Evolutionary conservation across 495 filamentous ascomycete species (phyloP).

Genomic region (Penicillium crystallinum): DNA sequence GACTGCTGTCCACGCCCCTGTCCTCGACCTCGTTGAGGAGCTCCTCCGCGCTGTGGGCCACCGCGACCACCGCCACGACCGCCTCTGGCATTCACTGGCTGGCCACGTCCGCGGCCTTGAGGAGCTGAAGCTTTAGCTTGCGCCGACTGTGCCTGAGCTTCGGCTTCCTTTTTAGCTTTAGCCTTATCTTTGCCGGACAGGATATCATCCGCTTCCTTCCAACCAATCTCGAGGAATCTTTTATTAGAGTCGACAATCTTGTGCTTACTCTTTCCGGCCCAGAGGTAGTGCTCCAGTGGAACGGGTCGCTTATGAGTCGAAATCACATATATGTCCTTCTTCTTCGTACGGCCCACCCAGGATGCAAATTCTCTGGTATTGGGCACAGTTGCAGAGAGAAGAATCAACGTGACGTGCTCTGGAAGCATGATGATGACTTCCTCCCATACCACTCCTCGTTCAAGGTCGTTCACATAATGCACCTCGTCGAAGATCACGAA

Average conservation of each 20-base stretch:
- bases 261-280: conserved; percentile 84
- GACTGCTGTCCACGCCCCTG: conserved; percentile 46
- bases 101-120: conserved; percentile 43
- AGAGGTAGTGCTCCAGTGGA: conserved; percentile 91
- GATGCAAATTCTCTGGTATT: conserved; percentile 98
- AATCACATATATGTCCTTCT: conserved; percentile 98
- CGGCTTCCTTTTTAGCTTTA: conserved; percentile 51
- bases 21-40: conserved; percentile 53
- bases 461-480: conserved; percentile 97
- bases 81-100: conserved; percentile 32
- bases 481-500: conserved; percentile 99
- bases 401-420: conserved; percentile 89
- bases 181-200: conserved; percentile 77
- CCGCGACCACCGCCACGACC: conserved; percentile 15
- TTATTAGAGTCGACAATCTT: conserved; percentile 95
- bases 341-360: conserved; percentile 97
- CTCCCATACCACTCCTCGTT: conserved; percentile 97
- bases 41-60: conserved; percentile 39
- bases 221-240: conserved; percentile 80
- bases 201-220: conserved; percentile 87
- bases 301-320: conserved; percentile 94
- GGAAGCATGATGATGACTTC: conserved; percentile 99
- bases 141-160: conserved; percentile 32
- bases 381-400: conserved; percentile 93
- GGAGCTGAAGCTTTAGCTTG: conserved; percentile 43